Base-by-base conservation (phyloP, 305 asterid species). In the Coffea humblotiana region DNA sequence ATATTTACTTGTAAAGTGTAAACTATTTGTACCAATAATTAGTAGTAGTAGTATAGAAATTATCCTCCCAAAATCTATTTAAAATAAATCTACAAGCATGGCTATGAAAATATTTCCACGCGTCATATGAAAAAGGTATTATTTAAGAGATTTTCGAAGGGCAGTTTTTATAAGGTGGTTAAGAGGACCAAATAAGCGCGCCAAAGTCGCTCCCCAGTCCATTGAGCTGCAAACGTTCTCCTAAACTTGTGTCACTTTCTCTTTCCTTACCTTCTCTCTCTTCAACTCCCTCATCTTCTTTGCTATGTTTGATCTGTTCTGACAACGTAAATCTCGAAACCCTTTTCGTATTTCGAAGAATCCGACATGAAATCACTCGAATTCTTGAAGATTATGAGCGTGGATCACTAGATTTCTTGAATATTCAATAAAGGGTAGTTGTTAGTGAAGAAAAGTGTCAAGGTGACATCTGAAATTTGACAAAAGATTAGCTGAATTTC, bases 171-270 rank as follows among this genome's bases (percentile, higher is more conserved):
- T 78, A 87, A 83, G 91, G 94, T 85, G 65, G 89, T 86, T 87
- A 82, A 40, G 78, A 80, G 25, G 75, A 82, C 86, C 84, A 85
- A 87, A 87, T 74, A 90, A 87, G 89, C 92, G 92, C 94, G 97
- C 97, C 91, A 92, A 91, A 84, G 66, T 89, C 97, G 98, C 88
- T 78, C 84, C 76, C 84, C 79, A 70, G 74, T 83, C 87, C 80
- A 80, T 80, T 85, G 82, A 74, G 86, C 89, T 89, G 90, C 97
- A 85, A 86, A 87, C 87, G 79, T 87, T 90, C 86, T 88, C 94
- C 97, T 85, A 85, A 90, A 87, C 90, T 88, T 77, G 16, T 81
- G 87, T 77, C 77, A 71, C 61, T 75, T 71, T 83, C 86, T 85
- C 84, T 70, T 64, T 21, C 83, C 77, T 77, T 82, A 12, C 81